Percentiles rank a stretch among this genome's conserved stretches.
phyloP scores from a whole-genome alignment of 2,329 filamentous ascomycete species.

The Coniosporium tulheliwenetii region DNA sequence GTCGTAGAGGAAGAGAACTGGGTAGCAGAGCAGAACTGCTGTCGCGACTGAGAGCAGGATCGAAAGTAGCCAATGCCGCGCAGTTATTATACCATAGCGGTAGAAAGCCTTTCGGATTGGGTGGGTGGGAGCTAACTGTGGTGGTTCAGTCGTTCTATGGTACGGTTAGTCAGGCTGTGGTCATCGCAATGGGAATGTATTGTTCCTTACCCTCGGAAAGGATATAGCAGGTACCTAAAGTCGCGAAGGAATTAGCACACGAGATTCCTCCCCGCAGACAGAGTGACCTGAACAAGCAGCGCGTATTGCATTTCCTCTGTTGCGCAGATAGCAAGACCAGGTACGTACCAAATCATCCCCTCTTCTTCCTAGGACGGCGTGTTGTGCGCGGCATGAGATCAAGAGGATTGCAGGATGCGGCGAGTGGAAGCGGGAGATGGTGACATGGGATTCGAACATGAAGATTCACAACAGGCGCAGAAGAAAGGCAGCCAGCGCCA shows the following conservation, averaged over 20 bases:
- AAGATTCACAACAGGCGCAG: too few relatives aligned
- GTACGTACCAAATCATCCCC: constrained; percentile 1
- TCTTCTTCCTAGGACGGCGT: too few relatives aligned
- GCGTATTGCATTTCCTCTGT: too few relatives aligned
- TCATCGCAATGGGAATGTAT: constrained; percentile 1
- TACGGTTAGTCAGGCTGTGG: neutral
- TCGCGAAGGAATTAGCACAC: too few relatives aligned
- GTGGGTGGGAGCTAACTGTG: constrained; percentile 46
- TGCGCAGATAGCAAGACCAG: too few relatives aligned
- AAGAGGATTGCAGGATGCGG: too few relatives aligned
- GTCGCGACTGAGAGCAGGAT: constrained; percentile 59
- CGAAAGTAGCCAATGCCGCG: constrained; percentile 58
- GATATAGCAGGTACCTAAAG: constrained; percentile 42
- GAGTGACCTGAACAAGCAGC: too few relatives aligned
- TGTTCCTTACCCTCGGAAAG: constrained; percentile 53
- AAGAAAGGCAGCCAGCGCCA: too few relatives aligned
- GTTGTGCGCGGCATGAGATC: too few relatives aligned
- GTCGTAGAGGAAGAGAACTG: constrained; percentile 59
- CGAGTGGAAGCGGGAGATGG: too few relatives aligned
- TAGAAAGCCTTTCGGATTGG: constrained; percentile 50
- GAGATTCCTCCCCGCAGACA: too few relatives aligned
- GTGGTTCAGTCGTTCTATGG: constrained; percentile 56
- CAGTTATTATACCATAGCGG: constrained; percentile 54
- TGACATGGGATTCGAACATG: too few relatives aligned
- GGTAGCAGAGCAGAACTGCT: constrained; percentile 56